Base-by-base conservation (phyloP, 805 yeast species). In the Zygosaccharomyces lentus region DNA sequence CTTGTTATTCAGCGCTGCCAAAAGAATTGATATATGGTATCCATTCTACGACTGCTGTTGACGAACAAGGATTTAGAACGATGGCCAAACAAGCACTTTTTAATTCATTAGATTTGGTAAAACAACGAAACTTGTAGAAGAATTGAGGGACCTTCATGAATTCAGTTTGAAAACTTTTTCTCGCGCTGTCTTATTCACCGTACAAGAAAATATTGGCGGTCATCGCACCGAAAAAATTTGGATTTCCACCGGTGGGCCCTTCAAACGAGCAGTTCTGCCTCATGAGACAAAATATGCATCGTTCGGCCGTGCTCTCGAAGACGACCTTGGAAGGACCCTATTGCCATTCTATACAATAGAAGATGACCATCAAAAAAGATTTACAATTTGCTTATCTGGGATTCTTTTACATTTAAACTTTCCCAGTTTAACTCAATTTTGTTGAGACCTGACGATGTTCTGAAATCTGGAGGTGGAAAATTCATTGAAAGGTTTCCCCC, bases 221-320 rank as follows among this genome's bases (percentile, higher is more conserved):
- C 16, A 31, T 9, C 29, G 19, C 13, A 30, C 21, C 21, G 37
- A 40, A 40, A 30, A 31, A 29, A 36, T 40, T 40, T 40, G 43
- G 43, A 6, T 40, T 40, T 40, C 43, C 16, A 40, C 43, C 10
- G 43, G 43, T 17, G 43, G 43, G 19, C 43, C 43, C 12, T 40
- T 40, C 25, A 40, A 40, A 19, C 36, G 24, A 30, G 43, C 43
- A 30, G 6, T 23, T 19, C 36, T 40, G 7, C 43, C 43, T n/a
- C 34, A 10, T 9, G 30, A 31, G 26, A 30, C 30, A 16, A 23
- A 40, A 21, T 19, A 31, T 21, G 9, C 43, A 40, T 40, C 43
- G 3, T 40, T 40, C 15, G 43, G 43, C 9, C 6, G 24, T 17
- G 29, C 26, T 40, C 25, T 40, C 21, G 43, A 40, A 19, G 36